Percentiles rank a stretch among this genome's conserved stretches.
Conservation (phyloP, 805 yeast species). For the Isabelozyma pseudorhagii region DNA sequence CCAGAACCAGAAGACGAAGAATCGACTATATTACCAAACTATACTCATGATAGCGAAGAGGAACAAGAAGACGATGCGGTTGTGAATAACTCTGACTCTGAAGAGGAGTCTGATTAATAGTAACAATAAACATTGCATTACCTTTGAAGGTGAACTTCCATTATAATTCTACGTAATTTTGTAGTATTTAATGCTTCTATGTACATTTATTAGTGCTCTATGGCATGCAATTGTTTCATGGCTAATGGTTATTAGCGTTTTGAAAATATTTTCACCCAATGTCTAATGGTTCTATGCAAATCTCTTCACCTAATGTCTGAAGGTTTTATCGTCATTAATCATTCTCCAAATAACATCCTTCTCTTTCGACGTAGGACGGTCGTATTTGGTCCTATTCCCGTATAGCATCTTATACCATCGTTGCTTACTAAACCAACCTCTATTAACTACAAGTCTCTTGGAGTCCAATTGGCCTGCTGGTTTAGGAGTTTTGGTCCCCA, state of each 20-base stretch:
- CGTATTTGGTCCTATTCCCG: conserved; percentile 23
- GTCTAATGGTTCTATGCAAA: conserved; percentile 6
- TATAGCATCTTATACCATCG: conserved; percentile 19
- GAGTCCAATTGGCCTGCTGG: background rate
- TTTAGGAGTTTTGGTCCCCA: conserved; percentile 13
- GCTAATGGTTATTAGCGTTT: too few species aligned
- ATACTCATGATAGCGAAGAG: conserved; percentile 12
- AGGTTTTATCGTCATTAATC: conserved; percentile 35
- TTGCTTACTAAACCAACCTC: conserved; percentile 7
- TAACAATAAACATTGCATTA: background rate
- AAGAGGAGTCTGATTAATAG: conserved; percentile 11
- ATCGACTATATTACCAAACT: conserved; percentile 9
- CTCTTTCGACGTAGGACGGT: conserved; percentile 34
- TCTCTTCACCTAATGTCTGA: conserved; percentile 3
- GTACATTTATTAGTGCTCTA: background rate
- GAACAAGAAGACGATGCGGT: conserved; percentile 20
- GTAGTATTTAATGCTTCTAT: background rate
- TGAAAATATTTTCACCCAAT: background rate
- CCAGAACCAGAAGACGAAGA: conserved; percentile 14
- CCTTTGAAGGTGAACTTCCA: too few species aligned
- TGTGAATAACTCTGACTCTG: conserved; percentile 21
- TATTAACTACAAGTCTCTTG: conserved; percentile 5
- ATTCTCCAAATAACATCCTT: conserved; percentile 41
- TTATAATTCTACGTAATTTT: background rate
- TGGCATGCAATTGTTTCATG: too few species aligned